Evolutionary conservation across 148 eudicot species (phyloP), one percentile per base, ranked within the genome.

Genomic region (Arctostaphylos glauca): DNA sequence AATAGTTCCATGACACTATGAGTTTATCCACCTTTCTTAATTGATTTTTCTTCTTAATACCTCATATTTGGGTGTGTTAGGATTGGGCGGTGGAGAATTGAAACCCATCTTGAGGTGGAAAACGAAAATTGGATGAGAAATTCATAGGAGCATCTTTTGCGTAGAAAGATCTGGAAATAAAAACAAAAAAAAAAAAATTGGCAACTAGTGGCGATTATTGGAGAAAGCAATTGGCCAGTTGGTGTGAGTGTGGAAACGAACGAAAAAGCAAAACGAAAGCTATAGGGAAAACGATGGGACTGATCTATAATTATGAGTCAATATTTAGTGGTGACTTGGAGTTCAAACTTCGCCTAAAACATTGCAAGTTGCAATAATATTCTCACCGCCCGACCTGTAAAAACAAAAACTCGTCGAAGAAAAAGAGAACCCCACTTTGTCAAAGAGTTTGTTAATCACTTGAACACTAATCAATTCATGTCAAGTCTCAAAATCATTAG

Each of bases 151-250:
- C 8, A 13, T 58, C n/a, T 56, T 56, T 44, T 5, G 78, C 23
- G 46, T 44, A 55, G 50, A 50, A 81, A 73, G 55, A 5, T 38
- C 23, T 41, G 16, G 23, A 50, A 73, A 43, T 9, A 58, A 9
- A 56, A 81, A 55, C 72, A 75, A 81, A 55, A 81, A 75, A 59
- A 31, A 0, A 47, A 38, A 74, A 6, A 12, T 68, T 66, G 82
- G 52, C 21, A 15, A 21, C 83, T 73, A 14, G 14, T 46, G 3
- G 25, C 49, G n/a, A 44, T 54, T 6, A 16, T 3, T 53, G 56
- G 54, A 13, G 52, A 64, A 23, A 23, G 16, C 6, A 49, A 81
- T 23, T 9, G 70, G 41, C 25, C 70, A 56, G 50, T 58, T 23
- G 48, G 70, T 25, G 60, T 48, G 55, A 46, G 6, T 43, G 47